Conservation (phyloP, 768 basidiomycete genomes). For the Asterophora lycoperdoides region DNA sequence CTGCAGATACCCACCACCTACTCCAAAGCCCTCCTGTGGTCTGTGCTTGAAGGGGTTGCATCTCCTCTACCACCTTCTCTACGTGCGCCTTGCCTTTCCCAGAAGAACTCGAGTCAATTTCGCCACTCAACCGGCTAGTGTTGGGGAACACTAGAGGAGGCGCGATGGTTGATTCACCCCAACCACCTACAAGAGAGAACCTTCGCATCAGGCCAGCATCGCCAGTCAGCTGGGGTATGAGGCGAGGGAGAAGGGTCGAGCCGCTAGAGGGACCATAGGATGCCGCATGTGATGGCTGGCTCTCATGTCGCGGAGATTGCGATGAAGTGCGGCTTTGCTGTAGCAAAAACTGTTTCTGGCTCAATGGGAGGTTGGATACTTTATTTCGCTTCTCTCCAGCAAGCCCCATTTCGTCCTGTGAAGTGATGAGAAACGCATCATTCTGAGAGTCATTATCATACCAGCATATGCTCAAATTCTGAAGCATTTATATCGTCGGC, state of each 20-base stretch:
- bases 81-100: constrained; percentile 24
- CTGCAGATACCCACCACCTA: constrained; percentile 72
- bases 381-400: constrained; percentile 63
- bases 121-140: constrained; percentile 33
- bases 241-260: constrained; percentile 52
- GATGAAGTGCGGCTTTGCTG: constrained; percentile 45
- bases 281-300: constrained; percentile 37
- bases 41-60: constrained; percentile 52
- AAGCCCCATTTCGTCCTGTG: constrained; percentile 68
- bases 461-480: constrained; percentile 70
- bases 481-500: constrained; percentile 31
- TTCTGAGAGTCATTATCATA: constrained; percentile 21
- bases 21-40: constrained; percentile 73
- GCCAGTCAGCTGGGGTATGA: constrained; percentile 75
- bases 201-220: constrained; percentile 64
- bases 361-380: constrained; percentile 56
- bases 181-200: constrained; percentile 58
- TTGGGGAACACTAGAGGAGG: constrained; percentile 31
- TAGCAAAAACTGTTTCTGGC: constrained; percentile 66
- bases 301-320: constrained; percentile 18
- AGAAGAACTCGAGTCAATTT: constrained; percentile 27
- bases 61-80: constrained; percentile 31
- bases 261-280: constrained; percentile 62
- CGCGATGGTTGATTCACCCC: constrained; percentile 42
- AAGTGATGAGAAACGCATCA: constrained; percentile 7